Evolutionary conservation across 345 rosid species (phyloP), one percentile per base, ranked within the genome.

Genomic region (Murraya koenigii): DNA sequence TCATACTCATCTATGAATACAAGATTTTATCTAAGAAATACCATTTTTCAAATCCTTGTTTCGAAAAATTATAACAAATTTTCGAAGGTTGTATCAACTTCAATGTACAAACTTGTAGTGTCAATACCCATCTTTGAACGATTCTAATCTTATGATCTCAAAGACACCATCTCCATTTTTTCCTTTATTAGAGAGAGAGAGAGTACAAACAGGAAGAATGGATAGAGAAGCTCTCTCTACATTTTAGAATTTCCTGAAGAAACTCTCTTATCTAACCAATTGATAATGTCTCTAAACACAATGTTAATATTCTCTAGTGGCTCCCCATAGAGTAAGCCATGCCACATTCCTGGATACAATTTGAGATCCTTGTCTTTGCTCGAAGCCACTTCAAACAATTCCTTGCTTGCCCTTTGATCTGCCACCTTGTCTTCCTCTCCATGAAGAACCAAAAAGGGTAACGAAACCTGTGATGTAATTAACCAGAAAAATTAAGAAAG

Each of bases 311-410:
- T 93, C 23, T 82, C 80, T 2, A 66, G 74, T 26, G 94, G 80
- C 61, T 95, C 98, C 3, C 97, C 98, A 58, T 84, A 90, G 8
- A 95, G 85, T 44, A 93, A 60, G 47, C 91, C 94, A n/a, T 95
- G 99, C 98, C 98, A 93, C 99, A 95, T 92, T n/a, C 78, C 88
- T 0, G 89, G 86, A 39, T 95, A 93, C 75, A 92, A 25, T 83
- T 91, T 93, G 28, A 93, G 60, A 20, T 90, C 85, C 88, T 93
- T 95, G 90, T 93, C 98, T 8, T 71, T 68, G 85, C 92, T 92
- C 72, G 87, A 81, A 26, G 98, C 97, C 15, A 78, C 76, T 5
- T 76, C 79, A 44, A 73, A 78, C 6, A 93, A 82, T 75, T 83
- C 73, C 73, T 84, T 76, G 89, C 98, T 94, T 0, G 81, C 85